Conservation (phyloP, 2,329 filamentous ascomycete species). For the Pseudogymnoascus destructans region DNA sequence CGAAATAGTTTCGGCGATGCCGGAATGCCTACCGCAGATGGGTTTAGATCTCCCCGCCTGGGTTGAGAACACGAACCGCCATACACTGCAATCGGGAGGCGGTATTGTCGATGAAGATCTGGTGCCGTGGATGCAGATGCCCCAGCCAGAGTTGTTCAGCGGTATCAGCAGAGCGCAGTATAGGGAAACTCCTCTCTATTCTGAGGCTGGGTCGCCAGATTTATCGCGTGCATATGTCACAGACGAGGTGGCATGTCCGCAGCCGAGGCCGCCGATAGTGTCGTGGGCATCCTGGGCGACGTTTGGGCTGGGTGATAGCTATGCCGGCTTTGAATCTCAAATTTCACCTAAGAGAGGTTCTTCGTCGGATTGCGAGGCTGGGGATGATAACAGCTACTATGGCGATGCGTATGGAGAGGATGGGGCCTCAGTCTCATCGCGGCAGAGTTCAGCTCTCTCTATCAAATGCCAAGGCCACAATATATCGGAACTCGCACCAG, state of each 20-base stretch:
- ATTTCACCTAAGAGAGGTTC: not conserved
- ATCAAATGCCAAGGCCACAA: not conserved
- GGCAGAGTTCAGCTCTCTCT: not conserved
- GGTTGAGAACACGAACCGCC: not conserved
- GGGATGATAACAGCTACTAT: not conserved
- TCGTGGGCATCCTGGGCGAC: slow-evolving; percentile 13
- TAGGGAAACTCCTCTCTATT: slow-evolving; percentile 20
- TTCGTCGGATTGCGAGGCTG: not conserved
- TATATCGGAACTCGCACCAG: not conserved
- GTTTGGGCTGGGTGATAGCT: slow-evolving; percentile 14
- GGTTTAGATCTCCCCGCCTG: not conserved
- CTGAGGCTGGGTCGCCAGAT: slow-evolving; percentile 16
- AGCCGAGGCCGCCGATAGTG: slow-evolving; percentile 10
- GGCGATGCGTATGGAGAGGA: not conserved
- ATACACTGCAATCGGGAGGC: not conserved
- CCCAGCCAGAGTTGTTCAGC: not conserved
- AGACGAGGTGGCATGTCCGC: slow-evolving; percentile 11
- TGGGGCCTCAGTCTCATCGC: not conserved
- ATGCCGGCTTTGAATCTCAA: slow-evolving; percentile 1
- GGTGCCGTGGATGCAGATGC: not conserved
- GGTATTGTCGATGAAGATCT: not conserved
- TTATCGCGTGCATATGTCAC: slow-evolving; percentile 15
- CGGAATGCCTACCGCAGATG: not conserved
- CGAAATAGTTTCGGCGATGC: not conserved
- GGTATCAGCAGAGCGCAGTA: slow-evolving; percentile 3